phyloP scores from a whole-genome alignment of 2,329 filamentous ascomycete species.

The Cytospora piceae region DNA sequence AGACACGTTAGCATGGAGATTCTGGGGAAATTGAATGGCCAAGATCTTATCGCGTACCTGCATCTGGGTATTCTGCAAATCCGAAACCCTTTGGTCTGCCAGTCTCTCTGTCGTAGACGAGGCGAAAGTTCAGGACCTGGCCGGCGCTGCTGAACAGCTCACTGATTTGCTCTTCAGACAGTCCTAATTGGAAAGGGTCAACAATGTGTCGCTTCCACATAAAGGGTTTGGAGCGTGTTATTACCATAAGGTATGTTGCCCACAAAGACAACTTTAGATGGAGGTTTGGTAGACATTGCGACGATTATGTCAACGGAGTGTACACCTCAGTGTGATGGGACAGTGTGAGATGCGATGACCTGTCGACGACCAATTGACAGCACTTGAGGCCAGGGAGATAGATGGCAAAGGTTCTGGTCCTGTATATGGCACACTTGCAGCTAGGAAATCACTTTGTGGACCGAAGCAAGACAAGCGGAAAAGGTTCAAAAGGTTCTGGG shows the following conservation, averaged over 20 bases:
- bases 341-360: not conserved
- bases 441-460: slow-evolving; percentile 5
- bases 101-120: slow-evolving; percentile 95
- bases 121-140: slow-evolving; percentile 86
- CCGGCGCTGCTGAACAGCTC: slow-evolving; percentile 91
- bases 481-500: not conserved
- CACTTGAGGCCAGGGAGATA: not conserved
- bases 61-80: slow-evolving; percentile 93
- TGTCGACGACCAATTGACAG: not conserved
- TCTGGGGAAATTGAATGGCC: not conserved
- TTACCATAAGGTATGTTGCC: slow-evolving; percentile 84
- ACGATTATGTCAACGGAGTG: not conserved
- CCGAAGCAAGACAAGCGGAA: not conserved
- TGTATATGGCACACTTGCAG: slow-evolving; percentile 3
- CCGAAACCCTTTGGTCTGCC: slow-evolving; percentile 95
- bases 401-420: not conserved
- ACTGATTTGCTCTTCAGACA: slow-evolving; percentile 94
- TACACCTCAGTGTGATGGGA: not conserved
- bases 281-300: slow-evolving; percentile 72
- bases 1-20: slow-evolving; percentile 19
- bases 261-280: slow-evolving; percentile 80
- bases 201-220: not conserved
- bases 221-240: slow-evolving; percentile 25
- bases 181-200: slow-evolving; percentile 58
- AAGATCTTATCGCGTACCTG: slow-evolving; percentile 58